Evolutionary conservation across 176 grass and related monocot species (phyloP), one percentile per base, ranked within the genome.

Genomic region (Luzula sylvatica): DNA sequence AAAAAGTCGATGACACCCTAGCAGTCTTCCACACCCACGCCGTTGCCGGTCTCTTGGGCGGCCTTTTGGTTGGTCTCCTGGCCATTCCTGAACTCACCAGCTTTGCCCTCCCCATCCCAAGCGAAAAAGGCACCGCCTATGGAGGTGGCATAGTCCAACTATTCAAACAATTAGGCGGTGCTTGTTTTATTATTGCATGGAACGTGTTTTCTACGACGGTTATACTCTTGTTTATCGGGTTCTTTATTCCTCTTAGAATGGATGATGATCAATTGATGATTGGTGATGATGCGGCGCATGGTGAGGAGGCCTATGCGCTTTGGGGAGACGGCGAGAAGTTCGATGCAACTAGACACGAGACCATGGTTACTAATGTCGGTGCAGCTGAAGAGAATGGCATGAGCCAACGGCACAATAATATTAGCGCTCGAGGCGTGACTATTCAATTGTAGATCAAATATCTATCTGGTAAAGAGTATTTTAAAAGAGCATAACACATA

Each of bases 1-100:
- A 71, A 70, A 76, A 84, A 61, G 80, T 84, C 1, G 86, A 90
- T 41, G 86, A 84, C 80, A 90, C 80, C 2, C 86, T 90, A 22
- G 80, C 72, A 15, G 76, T 80, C 26, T 77, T 90, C 47, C 80
- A 90, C 75, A 90, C 78, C 23, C 84, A 83, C 32, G 84, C 78
- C 13, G 75, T 83, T 3, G 75, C 85, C 3, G 86, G 86, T 0
- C 11, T 80, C 22, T 71, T 89, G 8, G 86, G 86, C 3, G 86
- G 86, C 21, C 25, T 80, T 18, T 71, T 83, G 40, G 79, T 79
- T 8, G 86, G 86, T 12, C 80, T 89, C 5, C 58, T 89, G 21
- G 86, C 86, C 9, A 60, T 65, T 2, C 72, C 80, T 28, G 75
- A 80, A 26, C 80, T 83, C 15, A 72, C 75, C 50, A 56, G 72